phyloP scores from a whole-genome alignment of 371 early-diverging fungal species.

The Mucor velutinosus region DNA sequence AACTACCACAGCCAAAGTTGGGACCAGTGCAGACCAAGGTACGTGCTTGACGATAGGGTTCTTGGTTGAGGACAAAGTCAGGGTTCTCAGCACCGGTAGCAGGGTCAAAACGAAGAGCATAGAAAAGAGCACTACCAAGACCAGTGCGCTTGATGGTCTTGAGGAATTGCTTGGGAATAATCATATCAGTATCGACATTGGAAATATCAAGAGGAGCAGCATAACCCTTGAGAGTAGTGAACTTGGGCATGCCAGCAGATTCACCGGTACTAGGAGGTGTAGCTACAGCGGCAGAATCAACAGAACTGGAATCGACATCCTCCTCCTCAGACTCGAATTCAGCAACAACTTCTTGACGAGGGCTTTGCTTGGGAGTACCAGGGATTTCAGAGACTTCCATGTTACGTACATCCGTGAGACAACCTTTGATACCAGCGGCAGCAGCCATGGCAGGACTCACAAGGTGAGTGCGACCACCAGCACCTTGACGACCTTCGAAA shows the following conservation, averaged over 20 bases:
- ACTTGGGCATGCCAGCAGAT: slow-evolving; percentile 58
- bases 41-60: slow-evolving; percentile 52
- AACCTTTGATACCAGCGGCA: slow-evolving; percentile 51
- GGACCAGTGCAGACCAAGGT: slow-evolving; percentile 65
- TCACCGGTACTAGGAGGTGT: slow-evolving; percentile 20
- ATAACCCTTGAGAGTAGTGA: slow-evolving; percentile 58
- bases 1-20: slow-evolving; percentile 76
- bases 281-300: slow-evolving; percentile 22
- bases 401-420: slow-evolving; percentile 51
- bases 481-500: slow-evolving; percentile 76
- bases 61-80: slow-evolving; percentile 64
- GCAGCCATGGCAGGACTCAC: slow-evolving; percentile 57
- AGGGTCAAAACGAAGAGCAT: slow-evolving; percentile 59
- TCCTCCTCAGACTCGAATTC: slow-evolving; percentile 19
- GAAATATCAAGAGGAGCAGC: slow-evolving; percentile 64
- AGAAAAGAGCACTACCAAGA: slow-evolving; percentile 63
- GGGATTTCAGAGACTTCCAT: slow-evolving; percentile 19
- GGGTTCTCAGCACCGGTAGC: slow-evolving; percentile 49
- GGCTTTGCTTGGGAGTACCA: slow-evolving; percentile 22
- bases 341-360: slow-evolving; percentile 19
- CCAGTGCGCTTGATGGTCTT: slow-evolving; percentile 77
- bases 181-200: slow-evolving; percentile 75
- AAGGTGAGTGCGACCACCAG: slow-evolving; percentile 62
- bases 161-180: slow-evolving; percentile 77
- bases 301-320: slow-evolving; percentile 16